phyloP scores from a whole-genome alignment of 164 flowering plant genomes.

The Macadamia integrifolia region DNA sequence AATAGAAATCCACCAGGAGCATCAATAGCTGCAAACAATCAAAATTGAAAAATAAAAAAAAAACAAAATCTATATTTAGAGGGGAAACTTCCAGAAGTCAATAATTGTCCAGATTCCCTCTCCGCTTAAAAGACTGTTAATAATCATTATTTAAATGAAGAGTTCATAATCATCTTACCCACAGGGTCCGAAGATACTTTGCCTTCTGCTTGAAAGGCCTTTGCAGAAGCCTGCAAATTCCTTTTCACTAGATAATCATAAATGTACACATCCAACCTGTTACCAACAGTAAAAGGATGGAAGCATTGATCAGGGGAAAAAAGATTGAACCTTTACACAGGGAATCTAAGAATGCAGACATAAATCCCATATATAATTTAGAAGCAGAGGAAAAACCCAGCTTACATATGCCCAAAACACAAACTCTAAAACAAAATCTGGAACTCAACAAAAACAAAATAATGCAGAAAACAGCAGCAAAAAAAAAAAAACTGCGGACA shows the following conservation, averaged over 20 bases:
- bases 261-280: slow-evolving; percentile 80
- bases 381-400: neutral
- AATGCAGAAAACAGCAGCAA: neutral
- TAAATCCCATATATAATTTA: no score
- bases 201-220: slow-evolving; percentile 69
- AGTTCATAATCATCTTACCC: slow-evolving; percentile 35
- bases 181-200: slow-evolving; percentile 67
- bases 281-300: slow-evolving; percentile 5
- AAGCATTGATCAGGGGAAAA: neutral
- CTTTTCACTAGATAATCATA: slow-evolving; percentile 73
- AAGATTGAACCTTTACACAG: neutral
- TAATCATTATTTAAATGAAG: neutral
- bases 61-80: neutral
- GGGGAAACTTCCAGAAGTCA: no score
- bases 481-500: neutral
- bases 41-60: neutral
- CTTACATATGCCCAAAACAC: neutral
- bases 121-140: neutral
- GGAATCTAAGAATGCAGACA: neutral
- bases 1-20: slow-evolving; percentile 86
- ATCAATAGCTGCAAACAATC: slow-evolving; percentile 53
- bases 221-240: slow-evolving; percentile 57
- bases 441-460: neutral
- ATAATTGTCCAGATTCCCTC: no score
- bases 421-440: neutral